Percentiles rank a stretch among this genome's conserved stretches.
These are phyloP conservation scores for Vicia sativa DNA, from an alignment of 306 rosid species.

Conservation along the genomic window DNA sequence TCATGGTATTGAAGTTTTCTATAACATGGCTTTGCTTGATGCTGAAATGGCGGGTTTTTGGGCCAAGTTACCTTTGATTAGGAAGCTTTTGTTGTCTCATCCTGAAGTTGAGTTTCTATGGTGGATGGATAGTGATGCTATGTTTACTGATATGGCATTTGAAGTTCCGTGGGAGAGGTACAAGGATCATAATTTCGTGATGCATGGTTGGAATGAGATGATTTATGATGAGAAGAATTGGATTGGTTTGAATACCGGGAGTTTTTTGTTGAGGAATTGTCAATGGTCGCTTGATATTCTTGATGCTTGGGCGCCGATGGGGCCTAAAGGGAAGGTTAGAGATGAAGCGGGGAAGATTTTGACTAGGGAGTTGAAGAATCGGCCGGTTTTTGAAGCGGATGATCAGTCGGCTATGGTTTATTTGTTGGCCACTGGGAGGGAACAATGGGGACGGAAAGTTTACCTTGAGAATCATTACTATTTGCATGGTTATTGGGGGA, in stretches of 20 bases:
- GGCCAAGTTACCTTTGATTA: conserved; percentile 84
- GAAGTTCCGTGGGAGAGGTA: conserved; percentile 93
- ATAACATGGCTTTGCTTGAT: conserved; percentile 79
- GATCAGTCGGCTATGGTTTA: conserved; percentile 36
- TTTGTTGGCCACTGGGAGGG: conserved; percentile 47
- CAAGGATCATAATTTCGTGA: conserved; percentile 71
- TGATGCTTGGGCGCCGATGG: conserved; percentile 96
- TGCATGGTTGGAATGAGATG: conserved; percentile 94
- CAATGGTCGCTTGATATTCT: conserved; percentile 89
- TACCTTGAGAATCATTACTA: conserved; percentile 71
- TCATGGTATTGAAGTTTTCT: conserved; percentile 85
- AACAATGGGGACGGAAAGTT: conserved; percentile 70
- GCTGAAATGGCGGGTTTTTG: conserved; percentile 95
- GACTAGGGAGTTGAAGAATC: conserved; percentile 66
- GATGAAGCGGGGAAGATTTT: conserved; percentile 88
- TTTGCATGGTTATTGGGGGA: conserved; percentile 90
- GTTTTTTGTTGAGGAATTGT: conserved; percentile 71
- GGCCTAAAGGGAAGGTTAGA: conserved; percentile 85
- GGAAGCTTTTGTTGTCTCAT: conserved; percentile 69
- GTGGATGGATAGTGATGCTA: conserved; percentile 99
- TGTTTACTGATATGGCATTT: conserved; percentile 95
- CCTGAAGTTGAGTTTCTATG: conserved; percentile 88
- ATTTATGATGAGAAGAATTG: conserved; percentile 82
- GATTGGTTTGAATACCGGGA: conserved; percentile 88
- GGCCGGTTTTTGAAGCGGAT: conserved; percentile 32